Evolutionary conservation across 495 filamentous ascomycete species (phyloP).

Genomic region (Penicillium longicatenatum): DNA sequence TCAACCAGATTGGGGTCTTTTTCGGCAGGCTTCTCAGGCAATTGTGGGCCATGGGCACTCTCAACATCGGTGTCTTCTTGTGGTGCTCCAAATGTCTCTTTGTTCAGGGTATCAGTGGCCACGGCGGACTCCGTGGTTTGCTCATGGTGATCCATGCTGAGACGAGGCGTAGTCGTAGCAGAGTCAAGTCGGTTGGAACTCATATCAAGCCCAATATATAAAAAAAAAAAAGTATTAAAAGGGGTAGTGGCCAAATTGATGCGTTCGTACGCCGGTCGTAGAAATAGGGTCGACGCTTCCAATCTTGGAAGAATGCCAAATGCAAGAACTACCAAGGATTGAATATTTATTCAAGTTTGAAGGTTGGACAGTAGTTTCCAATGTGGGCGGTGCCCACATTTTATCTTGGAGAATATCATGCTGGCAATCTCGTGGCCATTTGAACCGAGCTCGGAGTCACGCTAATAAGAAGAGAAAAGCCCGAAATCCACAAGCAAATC

Average conservation of each 20-base stretch:
- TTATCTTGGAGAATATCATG: not conserved
- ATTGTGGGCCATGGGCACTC: slow-evolving; percentile 10
- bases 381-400: not conserved
- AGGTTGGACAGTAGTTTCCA: not conserved
- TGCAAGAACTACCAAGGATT: not conserved
- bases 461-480: not conserved
- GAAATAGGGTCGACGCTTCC: not conserved
- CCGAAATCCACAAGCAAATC: not conserved
- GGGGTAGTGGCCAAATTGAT: not conserved
- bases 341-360: not conserved
- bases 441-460: not conserved
- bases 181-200: slow-evolving; percentile 23
- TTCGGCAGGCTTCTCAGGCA: slow-evolving; percentile 16
- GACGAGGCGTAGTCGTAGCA: slow-evolving; percentile 22
- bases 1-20: slow-evolving; percentile 47
- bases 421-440: not conserved
- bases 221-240: not conserved
- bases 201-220: not conserved
- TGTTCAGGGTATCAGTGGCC: not conserved
- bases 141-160: slow-evolving; percentile 25
- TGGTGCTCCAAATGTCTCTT: slow-evolving; percentile 1
- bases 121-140: slow-evolving; percentile 1
- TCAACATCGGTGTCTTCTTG: slow-evolving; percentile 26
- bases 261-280: not conserved
- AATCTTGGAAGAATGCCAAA: not conserved